Percentiles rank a stretch among this genome's conserved stretches.
Evolutionary conservation across 1,284 basidiomycete genomes (phyloP).

Genomic region (Cryptococcus maquisensis): DNA sequence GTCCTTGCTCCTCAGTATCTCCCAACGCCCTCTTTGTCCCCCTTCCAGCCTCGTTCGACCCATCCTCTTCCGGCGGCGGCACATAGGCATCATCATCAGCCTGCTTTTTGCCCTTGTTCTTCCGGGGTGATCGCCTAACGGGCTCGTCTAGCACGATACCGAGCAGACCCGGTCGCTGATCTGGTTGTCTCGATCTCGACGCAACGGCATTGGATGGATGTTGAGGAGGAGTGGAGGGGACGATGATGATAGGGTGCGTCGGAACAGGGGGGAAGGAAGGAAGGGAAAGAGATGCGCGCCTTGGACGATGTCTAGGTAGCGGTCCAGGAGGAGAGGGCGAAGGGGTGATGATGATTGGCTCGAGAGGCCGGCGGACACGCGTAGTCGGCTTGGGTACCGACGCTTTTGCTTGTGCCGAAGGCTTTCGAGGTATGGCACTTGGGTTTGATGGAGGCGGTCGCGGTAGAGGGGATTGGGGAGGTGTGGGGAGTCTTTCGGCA

Average conservation of each 20-base stretch:
- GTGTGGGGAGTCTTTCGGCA: not conserved
- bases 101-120: not conserved
- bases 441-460: constrained; percentile 3
- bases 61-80: not conserved
- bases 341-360: constrained; percentile 7
- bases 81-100: not conserved
- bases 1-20: not conserved
- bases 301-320: no score
- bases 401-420: not conserved
- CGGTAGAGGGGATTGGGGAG: constrained; percentile 1
- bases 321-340: constrained; percentile 6
- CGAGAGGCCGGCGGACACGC: not conserved
- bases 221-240: not conserved
- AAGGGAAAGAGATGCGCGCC: not conserved
- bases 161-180: not conserved
- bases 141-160: not conserved
- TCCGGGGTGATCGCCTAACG: constrained; percentile 9
- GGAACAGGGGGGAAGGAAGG: constrained; percentile 6
- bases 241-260: not conserved
- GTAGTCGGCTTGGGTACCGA: not conserved
- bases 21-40: not conserved
- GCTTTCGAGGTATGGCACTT: not conserved
- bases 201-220: not conserved
- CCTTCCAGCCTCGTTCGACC: not conserved
- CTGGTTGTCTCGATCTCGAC: not conserved